Percentiles rank a stretch among this genome's conserved stretches.
Evolutionary conservation across 2,329 filamentous ascomycete genomes (phyloP).

Genomic region (Pseudogymnoascus sp.): DNA sequence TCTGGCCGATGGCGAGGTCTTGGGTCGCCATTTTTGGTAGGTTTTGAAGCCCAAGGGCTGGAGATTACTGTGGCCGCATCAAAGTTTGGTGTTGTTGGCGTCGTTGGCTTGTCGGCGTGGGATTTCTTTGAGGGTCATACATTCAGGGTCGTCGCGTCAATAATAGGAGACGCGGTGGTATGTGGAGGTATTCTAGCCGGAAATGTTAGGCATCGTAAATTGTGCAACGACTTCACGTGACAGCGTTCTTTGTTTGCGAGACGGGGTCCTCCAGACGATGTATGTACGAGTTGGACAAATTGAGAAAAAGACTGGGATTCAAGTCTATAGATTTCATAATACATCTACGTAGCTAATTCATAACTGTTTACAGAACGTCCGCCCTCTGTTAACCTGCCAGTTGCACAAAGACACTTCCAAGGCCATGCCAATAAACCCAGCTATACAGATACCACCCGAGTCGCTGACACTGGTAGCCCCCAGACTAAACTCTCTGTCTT

Average conservation of each 20-base stretch:
- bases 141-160: constrained; percentile 4
- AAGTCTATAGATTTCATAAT: neutral
- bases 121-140: neutral
- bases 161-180: constrained; percentile 6
- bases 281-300: neutral
- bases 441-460: constrained; percentile 80
- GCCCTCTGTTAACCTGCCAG: constrained; percentile 75
- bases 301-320: neutral
- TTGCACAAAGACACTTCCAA: constrained; percentile 75
- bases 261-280: neutral
- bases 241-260: neutral
- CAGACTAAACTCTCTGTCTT: constrained; percentile 84
- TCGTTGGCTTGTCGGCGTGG: neutral
- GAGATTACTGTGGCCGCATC: neutral
- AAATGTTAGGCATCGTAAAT: neutral
- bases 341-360: neutral
- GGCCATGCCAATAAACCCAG: constrained; percentile 72
- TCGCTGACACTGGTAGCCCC: constrained; percentile 88
- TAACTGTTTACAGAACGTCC: constrained; percentile 55
- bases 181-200: neutral
- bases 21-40: neutral
- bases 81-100: neutral
- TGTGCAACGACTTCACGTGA: neutral
- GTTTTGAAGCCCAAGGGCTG: neutral
- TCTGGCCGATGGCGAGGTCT: neutral